Percentiles rank a stretch among this genome's conserved stretches.
Conservation (phyloP, 441 rosid genomes). For the Croton setiger region DNA sequence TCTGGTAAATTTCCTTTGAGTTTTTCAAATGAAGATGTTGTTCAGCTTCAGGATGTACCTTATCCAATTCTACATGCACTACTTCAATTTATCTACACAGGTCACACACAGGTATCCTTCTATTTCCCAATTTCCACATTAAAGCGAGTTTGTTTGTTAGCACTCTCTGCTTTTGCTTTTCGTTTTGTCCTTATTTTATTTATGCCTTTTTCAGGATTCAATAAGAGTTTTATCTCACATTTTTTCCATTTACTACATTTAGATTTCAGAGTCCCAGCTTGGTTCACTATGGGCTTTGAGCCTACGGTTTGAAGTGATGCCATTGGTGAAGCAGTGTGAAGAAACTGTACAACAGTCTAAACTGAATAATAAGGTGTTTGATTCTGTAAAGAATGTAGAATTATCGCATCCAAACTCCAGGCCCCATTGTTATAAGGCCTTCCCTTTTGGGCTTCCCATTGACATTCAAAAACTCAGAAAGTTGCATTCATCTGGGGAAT, state of each 20-base stretch:
- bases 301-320: constrained; percentile 63
- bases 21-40: constrained; percentile 40
- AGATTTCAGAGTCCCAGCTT: constrained; percentile 78
- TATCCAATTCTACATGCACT: constrained; percentile 74
- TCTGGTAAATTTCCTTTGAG: constrained; percentile 66
- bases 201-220: constrained; percentile 4
- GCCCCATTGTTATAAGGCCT: constrained; percentile 43
- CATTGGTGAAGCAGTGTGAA: constrained; percentile 76
- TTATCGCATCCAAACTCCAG: constrained; percentile 54
- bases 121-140: background rate
- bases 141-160: background rate
- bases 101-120: constrained; percentile 69
- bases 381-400: constrained; percentile 50
- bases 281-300: constrained; percentile 54
- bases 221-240: constrained; percentile 3
- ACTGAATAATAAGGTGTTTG: constrained; percentile 49
- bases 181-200: background rate
- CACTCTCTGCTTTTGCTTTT: background rate
- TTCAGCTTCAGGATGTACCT: constrained; percentile 45
- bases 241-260: constrained; percentile 20
- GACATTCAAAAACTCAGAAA: constrained; percentile 55
- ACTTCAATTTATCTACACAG: constrained; percentile 77
- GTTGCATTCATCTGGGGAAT: constrained; percentile 44
- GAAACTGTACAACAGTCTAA: constrained; percentile 55
- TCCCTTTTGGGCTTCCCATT: constrained; percentile 71